These are phyloP conservation scores for Nitzschia putrida DNA, from an alignment of 108 stramenopile species.

Conservation along the genomic window DNA sequence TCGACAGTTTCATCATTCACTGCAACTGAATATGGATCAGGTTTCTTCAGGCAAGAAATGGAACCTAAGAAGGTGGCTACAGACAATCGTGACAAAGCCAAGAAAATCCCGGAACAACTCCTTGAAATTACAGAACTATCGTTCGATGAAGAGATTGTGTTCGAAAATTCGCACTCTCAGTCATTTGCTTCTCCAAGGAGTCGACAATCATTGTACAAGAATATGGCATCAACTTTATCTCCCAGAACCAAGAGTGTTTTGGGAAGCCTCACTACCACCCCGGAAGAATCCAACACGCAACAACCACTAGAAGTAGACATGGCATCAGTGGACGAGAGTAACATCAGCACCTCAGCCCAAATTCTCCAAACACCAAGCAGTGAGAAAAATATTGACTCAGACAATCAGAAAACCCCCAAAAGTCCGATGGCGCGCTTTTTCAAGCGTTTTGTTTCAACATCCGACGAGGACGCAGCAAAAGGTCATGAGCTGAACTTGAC, in stretches of 20 bases:
- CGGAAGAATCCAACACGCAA: neutral
- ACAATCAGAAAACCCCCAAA: neutral
- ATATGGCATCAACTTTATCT: neutral
- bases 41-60: neutral
- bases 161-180: neutral
- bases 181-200: conserved; percentile 8
- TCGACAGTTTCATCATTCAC: neutral
- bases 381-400: neutral
- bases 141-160: conserved; percentile 4
- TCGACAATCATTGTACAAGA: conserved; percentile 6
- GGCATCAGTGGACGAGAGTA: too few species aligned
- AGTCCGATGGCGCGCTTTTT: neutral
- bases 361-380: neutral
- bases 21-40: neutral
- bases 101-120: conserved; percentile 12
- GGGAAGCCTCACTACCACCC: neutral
- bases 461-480: neutral
- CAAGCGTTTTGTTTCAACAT: neutral
- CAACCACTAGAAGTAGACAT: neutral
- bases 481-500: neutral
- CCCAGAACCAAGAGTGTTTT: neutral
- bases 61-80: neutral
- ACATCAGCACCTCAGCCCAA: neutral
- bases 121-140: conserved; percentile 6
- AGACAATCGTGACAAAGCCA: conserved; percentile 1